A percentile compares a stretch with the other conserved stretches of the same genome.
Conservation (phyloP, 495 filamentous ascomycete genomes). For the Aspergillus coremiiformis region DNA sequence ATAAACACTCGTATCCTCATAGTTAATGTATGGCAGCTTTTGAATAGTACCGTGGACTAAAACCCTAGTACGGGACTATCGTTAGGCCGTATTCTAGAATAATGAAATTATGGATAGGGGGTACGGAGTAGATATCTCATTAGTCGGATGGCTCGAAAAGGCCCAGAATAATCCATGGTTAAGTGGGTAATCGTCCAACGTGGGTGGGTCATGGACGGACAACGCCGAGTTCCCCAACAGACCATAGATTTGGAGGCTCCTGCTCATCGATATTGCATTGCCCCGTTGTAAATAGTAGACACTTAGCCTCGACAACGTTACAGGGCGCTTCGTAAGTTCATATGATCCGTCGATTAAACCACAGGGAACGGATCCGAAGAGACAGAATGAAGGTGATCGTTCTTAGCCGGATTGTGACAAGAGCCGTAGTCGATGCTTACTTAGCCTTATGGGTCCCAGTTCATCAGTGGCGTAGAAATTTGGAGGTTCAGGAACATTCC, state of each 20-base stretch:
- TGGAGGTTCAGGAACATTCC: background rate
- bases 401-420: background rate
- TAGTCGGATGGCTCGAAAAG: background rate
- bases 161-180: background rate
- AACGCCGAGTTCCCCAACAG: background rate
- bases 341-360: background rate
- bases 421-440: background rate
- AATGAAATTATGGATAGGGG: too few relatives aligned
- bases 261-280: background rate
- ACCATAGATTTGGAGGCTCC: background rate
- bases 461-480: background rate
- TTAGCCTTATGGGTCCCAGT: background rate
- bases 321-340: background rate
- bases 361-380: background rate
- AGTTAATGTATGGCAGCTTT: too few relatives aligned
- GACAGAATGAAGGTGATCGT: background rate
- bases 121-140: too few relatives aligned
- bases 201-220: background rate
- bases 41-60: too few relatives aligned
- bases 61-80: background rate
- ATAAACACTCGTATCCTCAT: too few relatives aligned
- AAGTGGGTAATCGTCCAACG: too few relatives aligned
- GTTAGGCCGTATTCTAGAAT: too few relatives aligned
- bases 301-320: too few relatives aligned
- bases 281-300: background rate